Conservation (phyloP, 2,329 filamentous ascomycete species). For the Pestalotiopsis fici region DNA sequence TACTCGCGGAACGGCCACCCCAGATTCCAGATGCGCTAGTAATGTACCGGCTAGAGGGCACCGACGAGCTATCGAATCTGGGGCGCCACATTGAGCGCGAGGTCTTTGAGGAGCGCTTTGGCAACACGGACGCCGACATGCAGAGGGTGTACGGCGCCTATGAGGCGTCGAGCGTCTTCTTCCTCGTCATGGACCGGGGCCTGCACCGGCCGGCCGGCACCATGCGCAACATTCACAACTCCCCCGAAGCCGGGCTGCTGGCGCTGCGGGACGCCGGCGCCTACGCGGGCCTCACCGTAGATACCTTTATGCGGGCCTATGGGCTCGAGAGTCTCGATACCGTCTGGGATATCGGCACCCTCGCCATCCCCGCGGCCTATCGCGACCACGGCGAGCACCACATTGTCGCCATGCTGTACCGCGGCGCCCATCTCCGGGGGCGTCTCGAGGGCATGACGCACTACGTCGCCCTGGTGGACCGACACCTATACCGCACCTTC, state of each 20-base stretch:
- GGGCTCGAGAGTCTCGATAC: constrained; percentile 7
- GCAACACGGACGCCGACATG: constrained; percentile 13
- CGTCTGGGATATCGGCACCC: constrained; percentile 13
- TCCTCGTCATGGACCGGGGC: constrained; percentile 12
- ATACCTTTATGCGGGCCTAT: constrained; percentile 7
- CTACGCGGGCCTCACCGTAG: constrained; percentile 2
- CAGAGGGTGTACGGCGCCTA: constrained; percentile 8
- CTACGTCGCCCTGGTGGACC: constrained; percentile 12
- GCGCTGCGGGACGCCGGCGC: constrained; percentile 2
- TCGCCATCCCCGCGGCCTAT: constrained; percentile 9
- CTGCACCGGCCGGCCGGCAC: constrained; percentile 5
- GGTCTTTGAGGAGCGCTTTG: constrained; percentile 14
- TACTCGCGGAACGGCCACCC: constrained; percentile 13
- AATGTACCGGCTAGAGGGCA: constrained; percentile 11
- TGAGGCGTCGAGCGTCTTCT: constrained; percentile 13
- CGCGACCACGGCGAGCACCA: constrained; percentile 10
- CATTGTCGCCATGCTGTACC: constrained; percentile 12
- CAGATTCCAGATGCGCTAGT: constrained; percentile 8
- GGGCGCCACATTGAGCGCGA: constrained; percentile 15
- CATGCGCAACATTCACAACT: constrained; percentile 8
- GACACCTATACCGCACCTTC: constrained; percentile 9
- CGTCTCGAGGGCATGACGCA: constrained; percentile 10
- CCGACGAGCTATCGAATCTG: constrained; percentile 11
- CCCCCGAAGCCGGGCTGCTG: constrained; percentile 5
- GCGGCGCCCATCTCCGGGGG: constrained; percentile 9